Percentiles rank a stretch among this genome's conserved stretches.
phyloP scores from a whole-genome alignment of 805 yeast species.

The Wickerhamiella lipophila region DNA sequence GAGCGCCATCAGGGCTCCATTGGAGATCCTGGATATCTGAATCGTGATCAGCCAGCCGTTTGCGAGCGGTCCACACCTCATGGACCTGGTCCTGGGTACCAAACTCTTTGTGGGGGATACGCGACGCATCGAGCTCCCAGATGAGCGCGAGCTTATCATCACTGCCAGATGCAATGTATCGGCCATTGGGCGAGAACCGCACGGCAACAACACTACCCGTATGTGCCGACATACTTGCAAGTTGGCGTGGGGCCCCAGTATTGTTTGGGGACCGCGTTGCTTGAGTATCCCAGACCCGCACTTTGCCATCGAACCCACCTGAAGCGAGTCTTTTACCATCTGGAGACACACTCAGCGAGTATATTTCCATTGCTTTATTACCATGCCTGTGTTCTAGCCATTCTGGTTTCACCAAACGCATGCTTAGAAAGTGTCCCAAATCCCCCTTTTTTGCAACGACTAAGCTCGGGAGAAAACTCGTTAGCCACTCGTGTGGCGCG shows the following conservation, averaged over 20 bases:
- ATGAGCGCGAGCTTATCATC: constrained; percentile 85
- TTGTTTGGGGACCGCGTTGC: constrained; percentile 54
- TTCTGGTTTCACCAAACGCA: constrained; percentile 57
- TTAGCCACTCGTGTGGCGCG: constrained; percentile 4
- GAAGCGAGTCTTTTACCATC: constrained; percentile 82
- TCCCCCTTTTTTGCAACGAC: neutral
- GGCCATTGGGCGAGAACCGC: constrained; percentile 81
- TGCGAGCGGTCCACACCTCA: constrained; percentile 92
- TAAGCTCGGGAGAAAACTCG: neutral
- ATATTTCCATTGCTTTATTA: constrained; percentile 67
- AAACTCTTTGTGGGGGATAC: constrained; percentile 42
- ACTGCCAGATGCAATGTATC: constrained; percentile 86
- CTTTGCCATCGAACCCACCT: constrained; percentile 88
- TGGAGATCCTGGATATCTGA: constrained; percentile 96
- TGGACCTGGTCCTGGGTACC: constrained; percentile 54
- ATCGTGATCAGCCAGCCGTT: constrained; percentile 89
- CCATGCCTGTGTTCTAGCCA: constrained; percentile 68
- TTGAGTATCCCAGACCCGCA: constrained; percentile 82
- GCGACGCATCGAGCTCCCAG: constrained; percentile 82
- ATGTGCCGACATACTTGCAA: constrained; percentile 87
- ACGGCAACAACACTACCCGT: constrained; percentile 95
- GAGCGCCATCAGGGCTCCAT: constrained; percentile 91
- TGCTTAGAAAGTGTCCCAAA: constrained; percentile 20
- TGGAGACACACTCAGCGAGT: constrained; percentile 65
- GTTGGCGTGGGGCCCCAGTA: constrained; percentile 32